These are phyloP conservation scores for Synchytrium microbalum DNA, from an alignment of 371 early-diverging fungal species.

Conservation along the genomic window DNA sequence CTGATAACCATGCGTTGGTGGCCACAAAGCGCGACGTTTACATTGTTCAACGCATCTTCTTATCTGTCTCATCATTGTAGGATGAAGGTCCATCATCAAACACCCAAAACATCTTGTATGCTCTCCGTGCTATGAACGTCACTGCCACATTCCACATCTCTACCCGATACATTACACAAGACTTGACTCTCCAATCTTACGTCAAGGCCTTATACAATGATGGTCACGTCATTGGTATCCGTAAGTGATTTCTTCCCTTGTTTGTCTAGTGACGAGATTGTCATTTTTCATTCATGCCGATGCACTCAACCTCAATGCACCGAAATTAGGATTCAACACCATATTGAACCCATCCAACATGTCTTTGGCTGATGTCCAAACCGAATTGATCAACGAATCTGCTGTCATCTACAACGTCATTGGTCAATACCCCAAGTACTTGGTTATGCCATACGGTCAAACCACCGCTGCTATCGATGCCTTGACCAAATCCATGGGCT, in stretches of 20 bases:
- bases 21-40: too few species aligned
- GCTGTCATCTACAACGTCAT: background rate
- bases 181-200: background rate
- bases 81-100: background rate
- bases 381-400: background rate
- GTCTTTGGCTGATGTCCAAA: background rate
- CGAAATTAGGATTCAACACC: background rate
- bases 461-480: background rate
- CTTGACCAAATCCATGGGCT: background rate
- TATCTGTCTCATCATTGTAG: background rate
- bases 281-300: background rate
- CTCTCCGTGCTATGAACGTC: background rate
- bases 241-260: background rate
- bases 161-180: background rate
- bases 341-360: background rate
- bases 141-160: background rate
- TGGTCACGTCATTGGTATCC: slow-evolving; percentile 1
- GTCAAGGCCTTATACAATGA: background rate
- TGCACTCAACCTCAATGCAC: background rate
- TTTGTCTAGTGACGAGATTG: background rate
- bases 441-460: background rate
- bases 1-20: too few species aligned
- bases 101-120: background rate
- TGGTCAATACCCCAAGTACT: background rate
- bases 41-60: background rate